Evolutionary conservation across 2,329 filamentous ascomycete species (phyloP).

Genomic region (Atkinsonella hypoxylon): DNA sequence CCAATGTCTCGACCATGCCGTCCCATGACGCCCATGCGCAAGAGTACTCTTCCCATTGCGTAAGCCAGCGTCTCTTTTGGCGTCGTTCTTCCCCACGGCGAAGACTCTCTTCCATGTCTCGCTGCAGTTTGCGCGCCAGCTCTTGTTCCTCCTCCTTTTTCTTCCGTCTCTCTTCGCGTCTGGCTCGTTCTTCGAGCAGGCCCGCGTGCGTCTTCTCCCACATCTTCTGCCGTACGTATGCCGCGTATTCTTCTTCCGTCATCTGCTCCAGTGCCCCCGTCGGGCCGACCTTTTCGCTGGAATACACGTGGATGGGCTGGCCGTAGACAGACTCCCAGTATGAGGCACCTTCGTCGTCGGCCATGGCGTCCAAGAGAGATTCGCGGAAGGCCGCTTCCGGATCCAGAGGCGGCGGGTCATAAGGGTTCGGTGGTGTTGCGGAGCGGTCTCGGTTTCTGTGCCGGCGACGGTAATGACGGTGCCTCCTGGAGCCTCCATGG

Average conservation of each 20-base stretch:
- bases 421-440: slow-evolving; percentile 34
- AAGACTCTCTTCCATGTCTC: slow-evolving; percentile 58
- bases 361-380: slow-evolving; percentile 91
- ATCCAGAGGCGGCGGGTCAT: slow-evolving; percentile 39
- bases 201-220: slow-evolving; percentile 91
- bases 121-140: slow-evolving; percentile 39
- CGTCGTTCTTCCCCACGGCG: slow-evolving; percentile 53
- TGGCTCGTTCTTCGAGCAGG: slow-evolving; percentile 61
- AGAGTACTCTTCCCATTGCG: slow-evolving; percentile 54
- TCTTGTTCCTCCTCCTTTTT: slow-evolving; percentile 40
- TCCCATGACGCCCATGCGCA: slow-evolving; percentile 49
- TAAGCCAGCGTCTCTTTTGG: slow-evolving; percentile 39
- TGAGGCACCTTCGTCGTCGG: slow-evolving; percentile 86
- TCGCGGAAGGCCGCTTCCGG: slow-evolving; percentile 75
- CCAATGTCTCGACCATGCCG: slow-evolving; percentile 27
- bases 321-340: slow-evolving; percentile 98
- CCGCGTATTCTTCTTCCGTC: slow-evolving; percentile 85
- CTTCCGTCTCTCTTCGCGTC: slow-evolving; percentile 40
- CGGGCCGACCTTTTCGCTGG: slow-evolving; percentile 32
- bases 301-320: slow-evolving; percentile 79
- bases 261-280: slow-evolving; percentile 62
- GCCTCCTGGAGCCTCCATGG: slow-evolving; percentile 12
- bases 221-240: slow-evolving; percentile 78
- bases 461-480: slow-evolving; percentile 19
- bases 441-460: slow-evolving; percentile 27